Evolutionary conservation across 805 yeast species (phyloP), one percentile per base, ranked within the genome.

Genomic region (Candida silvatica): DNA sequence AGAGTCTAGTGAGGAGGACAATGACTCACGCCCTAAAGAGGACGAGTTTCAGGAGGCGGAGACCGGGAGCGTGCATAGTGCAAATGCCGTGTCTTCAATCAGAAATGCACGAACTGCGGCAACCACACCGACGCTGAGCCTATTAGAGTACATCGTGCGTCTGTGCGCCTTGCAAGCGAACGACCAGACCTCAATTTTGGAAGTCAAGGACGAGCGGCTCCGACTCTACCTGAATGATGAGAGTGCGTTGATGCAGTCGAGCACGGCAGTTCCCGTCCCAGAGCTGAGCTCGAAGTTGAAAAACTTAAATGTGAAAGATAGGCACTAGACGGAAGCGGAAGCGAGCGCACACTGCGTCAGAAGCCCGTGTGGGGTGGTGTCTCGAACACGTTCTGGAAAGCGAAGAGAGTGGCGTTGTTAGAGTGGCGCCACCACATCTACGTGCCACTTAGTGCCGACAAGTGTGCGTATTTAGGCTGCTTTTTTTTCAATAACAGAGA

Each of bases 121-220:
- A n/a, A n/a, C 3, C 27, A 25, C 6, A 14, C 28, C 6, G 39
- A 35, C 53, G 43, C n/a, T 80, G 15, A 70, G 84, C 0, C 52
- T 80, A 15, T 54, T 81, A 2, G 87, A 83, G 49, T 81, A 80
- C 44, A 39, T 81, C 5, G 46, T 80, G 1, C 58, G 90, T 27
- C 59, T 82, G 12, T 54, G 71, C 11, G 72, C 78, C 0, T 55
- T 81, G 12, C 87, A 82, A 48, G 60, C 69, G 9, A 71, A 62
- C 39, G 87, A 80, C 45, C 75, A 72, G 40, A 58, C 51, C 18
- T 62, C 77, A 2, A 54, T 80, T 3, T 48, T 73, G 6, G 59
- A 70, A 6, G 69, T 76, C 7, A 67, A 69, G n/a, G 92, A 83
- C 49, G 90, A 82, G 50, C 65, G 79, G 23, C 56, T 82, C 8